These are phyloP conservation scores for Centrapalus pauciflorus DNA, from an alignment of 129 eudicot genomes.

Conservation along the genomic window DNA sequence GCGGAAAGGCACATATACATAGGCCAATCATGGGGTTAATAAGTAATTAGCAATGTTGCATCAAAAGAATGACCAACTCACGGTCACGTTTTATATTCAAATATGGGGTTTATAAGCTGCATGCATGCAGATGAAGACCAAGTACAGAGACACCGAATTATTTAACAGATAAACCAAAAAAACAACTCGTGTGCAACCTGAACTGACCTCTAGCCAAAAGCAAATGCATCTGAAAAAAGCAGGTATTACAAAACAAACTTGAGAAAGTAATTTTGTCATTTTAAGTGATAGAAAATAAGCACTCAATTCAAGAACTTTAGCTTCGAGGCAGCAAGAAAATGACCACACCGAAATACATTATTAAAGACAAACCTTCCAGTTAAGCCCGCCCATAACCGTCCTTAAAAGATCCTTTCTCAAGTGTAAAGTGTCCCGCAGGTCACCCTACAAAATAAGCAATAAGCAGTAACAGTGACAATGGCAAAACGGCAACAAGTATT, in stretches of 20 bases:
- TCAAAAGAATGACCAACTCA: too few relatives aligned
- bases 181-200: not conserved
- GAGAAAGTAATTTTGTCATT: not conserved
- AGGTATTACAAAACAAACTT: not conserved
- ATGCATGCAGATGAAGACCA: not conserved
- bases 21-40: too few relatives aligned
- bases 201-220: not conserved
- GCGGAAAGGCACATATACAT: too few relatives aligned
- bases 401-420: conserved; percentile 72
- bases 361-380: conserved; percentile 58
- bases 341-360: conserved; percentile 5
- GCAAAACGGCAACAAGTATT: not conserved
- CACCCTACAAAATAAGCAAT: conserved; percentile 53
- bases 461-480: not conserved
- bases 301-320: not conserved
- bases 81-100: too few relatives aligned
- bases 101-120: too few relatives aligned
- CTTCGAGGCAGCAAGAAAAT: conserved; percentile 1
- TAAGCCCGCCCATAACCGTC: conserved; percentile 53
- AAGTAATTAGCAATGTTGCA: too few relatives aligned
- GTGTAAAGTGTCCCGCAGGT: conserved; percentile 60
- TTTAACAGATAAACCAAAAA: not conserved
- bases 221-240: not conserved
- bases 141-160: not conserved
- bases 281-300: not conserved